A percentile compares a stretch with the other conserved stretches of the same genome.
phyloP scores from a whole-genome alignment of 139 green algal genomes.

The Coccomyxa sp. region DNA sequence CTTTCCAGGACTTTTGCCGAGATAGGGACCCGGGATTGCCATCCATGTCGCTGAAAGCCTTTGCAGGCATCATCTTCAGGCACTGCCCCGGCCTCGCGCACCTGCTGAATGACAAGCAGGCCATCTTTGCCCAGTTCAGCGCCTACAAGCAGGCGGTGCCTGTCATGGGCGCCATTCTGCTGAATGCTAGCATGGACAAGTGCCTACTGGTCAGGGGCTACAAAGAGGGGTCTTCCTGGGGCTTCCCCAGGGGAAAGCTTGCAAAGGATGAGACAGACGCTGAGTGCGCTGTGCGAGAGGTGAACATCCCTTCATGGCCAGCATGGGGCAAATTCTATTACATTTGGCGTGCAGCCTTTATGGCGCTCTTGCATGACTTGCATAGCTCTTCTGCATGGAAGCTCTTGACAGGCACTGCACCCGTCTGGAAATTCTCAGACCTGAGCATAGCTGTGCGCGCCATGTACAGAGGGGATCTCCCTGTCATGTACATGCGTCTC shows the following conservation, averaged over 20 bases:
- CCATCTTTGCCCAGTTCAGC: constrained; percentile 80
- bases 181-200: constrained; percentile 73
- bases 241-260: constrained; percentile 92
- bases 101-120: constrained; percentile 49
- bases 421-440: not conserved
- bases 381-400: not conserved
- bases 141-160: constrained; percentile 82
- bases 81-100: constrained; percentile 60
- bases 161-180: constrained; percentile 82
- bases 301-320: constrained; percentile 23
- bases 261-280: constrained; percentile 76
- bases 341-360: not conserved
- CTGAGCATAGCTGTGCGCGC: not conserved
- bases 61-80: constrained; percentile 69
- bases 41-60: constrained; percentile 62
- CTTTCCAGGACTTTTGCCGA: constrained; percentile 31
- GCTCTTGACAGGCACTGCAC: not conserved
- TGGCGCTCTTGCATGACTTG: not conserved
- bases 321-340: too few species aligned
- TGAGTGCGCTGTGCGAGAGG: constrained; percentile 84
- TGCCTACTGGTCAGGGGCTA: constrained; percentile 85
- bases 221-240: constrained; percentile 71
- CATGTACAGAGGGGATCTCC: too few species aligned
- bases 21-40: constrained; percentile 27
- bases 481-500: too few species aligned